Evolutionary conservation across 2,329 filamentous ascomycete species (phyloP), one percentile per base, ranked within the genome.

Genomic region (Aspergillus chevalieri): DNA sequence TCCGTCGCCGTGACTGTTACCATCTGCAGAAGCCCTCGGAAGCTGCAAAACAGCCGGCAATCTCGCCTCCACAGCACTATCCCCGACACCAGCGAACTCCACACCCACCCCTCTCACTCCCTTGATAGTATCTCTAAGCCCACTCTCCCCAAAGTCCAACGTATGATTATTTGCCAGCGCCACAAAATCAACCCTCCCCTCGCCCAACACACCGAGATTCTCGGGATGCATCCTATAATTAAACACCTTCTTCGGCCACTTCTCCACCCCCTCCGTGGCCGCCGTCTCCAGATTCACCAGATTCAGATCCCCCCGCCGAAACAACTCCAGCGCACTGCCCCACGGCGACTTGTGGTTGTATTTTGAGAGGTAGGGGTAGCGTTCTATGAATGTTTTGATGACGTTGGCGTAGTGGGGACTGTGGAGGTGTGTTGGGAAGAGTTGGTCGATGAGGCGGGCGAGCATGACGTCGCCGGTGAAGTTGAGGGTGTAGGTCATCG

Each of bases 381-480:
- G 51, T 17, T 55, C 41, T 15, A 48, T 45, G 28, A 65, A 61
- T 19, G 43, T 43, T 2, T 51, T 26, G 36, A 59, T 57, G 42
- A 57, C 57, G 22, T 48, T 38, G 15, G 52, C 51, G 42, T 70
- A 63, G 19, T 52, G 44, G 10, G 59, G 51, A 44, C 61, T 62
- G 48, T 61, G 36, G 53, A 68, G 59, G 44, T 70, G 66, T 3
- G 55, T 55, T 14, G 65, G 63, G 49, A 67, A 64, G 45, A 72
- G 60, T 54, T 71, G 67, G 54, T 72, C 70, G 51, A 72, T 58
- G 8, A 72, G 66, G 3, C 70, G 68, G 41, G 65, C 70, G 7
- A 72, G 65, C 70, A 72, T 73, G n/a, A 71, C 64, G 48, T 73
- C 70, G 52, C 70, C 70, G 34, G 63, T 52, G 50, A 66, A 61